A percentile compares a stretch with the other conserved stretches of the same genome.
Conservation (phyloP, 306 rosid genomes). For the Lablab purpureus region DNA sequence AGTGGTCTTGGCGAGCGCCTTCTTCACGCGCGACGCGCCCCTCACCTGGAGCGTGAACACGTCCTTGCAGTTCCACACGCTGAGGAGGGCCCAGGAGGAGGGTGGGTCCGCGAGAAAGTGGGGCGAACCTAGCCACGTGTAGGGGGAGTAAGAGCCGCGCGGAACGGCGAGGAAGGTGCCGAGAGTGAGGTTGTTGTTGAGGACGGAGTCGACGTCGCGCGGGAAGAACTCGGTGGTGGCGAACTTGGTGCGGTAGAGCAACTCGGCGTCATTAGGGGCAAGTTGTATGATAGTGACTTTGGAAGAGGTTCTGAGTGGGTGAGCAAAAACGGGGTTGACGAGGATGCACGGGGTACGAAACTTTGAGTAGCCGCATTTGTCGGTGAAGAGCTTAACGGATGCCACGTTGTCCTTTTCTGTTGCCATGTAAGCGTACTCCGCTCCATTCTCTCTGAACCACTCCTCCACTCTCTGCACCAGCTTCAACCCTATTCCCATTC, state of each 20-base stretch:
- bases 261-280: constrained; percentile 67
- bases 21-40: constrained; percentile 77
- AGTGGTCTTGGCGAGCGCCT: constrained; percentile 66
- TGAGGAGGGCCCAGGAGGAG: constrained; percentile 80
- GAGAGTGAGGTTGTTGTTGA: constrained; percentile 66
- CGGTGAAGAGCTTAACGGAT: constrained; percentile 78
- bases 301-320: constrained; percentile 47
- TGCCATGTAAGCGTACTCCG: constrained; percentile 92
- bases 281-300: constrained; percentile 57
- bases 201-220: constrained; percentile 85
- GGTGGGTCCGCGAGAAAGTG: constrained; percentile 64
- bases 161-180: constrained; percentile 88
- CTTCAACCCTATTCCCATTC: constrained; percentile 86
- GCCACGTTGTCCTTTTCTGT: constrained; percentile 89
- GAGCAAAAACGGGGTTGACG: constrained; percentile 88
- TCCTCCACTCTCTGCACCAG: constrained; percentile 72
- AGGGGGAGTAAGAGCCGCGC: neutral
- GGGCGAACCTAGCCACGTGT: constrained; percentile 66
- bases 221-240: constrained; percentile 95
- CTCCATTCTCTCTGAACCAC: constrained; percentile 84
- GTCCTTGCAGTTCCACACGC: constrained; percentile 89
- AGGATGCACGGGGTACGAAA: constrained; percentile 87
- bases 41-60: constrained; percentile 73
- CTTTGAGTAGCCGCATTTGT: constrained; percentile 88
- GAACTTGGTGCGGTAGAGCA: constrained; percentile 72